A percentile compares a stretch with the other conserved stretches of the same genome.
phyloP scores from a whole-genome alignment of 1,139 yeast species.

The Chernovozyma sophiae-reginae region DNA sequence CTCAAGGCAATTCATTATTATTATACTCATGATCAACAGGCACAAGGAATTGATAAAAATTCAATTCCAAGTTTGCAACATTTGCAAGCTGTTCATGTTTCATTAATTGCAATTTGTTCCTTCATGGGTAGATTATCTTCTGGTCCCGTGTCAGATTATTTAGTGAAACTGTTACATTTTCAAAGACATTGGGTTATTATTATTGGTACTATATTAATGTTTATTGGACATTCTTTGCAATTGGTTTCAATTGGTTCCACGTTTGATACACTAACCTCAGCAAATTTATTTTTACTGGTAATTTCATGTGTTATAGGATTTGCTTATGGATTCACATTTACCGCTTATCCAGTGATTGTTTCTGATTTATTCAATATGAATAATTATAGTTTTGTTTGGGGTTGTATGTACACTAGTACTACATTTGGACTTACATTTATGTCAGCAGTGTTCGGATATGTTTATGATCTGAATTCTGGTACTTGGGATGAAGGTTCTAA shows the following conservation, averaged over 20 bases:
- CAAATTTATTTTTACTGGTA: constrained; percentile 34
- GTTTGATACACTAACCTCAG: constrained; percentile 21
- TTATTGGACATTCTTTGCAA: constrained; percentile 38
- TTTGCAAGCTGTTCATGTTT: constrained; percentile 68
- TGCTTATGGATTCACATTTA: constrained; percentile 79
- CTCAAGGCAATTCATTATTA: constrained; percentile 46
- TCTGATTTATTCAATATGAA: constrained; percentile 74
- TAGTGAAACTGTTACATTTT: constrained; percentile 46
- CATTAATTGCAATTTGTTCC: constrained; percentile 62
- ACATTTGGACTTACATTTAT: constrained; percentile 33
- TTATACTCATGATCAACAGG: constrained; percentile 19
- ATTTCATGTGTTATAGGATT: constrained; percentile 64
- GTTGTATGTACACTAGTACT: constrained; percentile 58
- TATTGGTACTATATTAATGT: constrained; percentile 41
- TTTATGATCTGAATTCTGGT: constrained; percentile 34
- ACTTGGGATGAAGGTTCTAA: constrained; percentile 18
- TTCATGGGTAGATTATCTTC: constrained; percentile 65
- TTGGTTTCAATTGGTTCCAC: constrained; percentile 22
- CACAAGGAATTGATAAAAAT: background rate
- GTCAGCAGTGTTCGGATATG: constrained; percentile 38
- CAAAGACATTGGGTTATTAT: constrained; percentile 70
- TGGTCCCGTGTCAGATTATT: constrained; percentile 63
- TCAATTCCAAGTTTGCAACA: constrained; percentile 23
- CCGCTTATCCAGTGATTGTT: constrained; percentile 75
- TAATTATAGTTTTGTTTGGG: constrained; percentile 80